A percentile compares a stretch with the other conserved stretches of the same genome.
phyloP scores from a whole-genome alignment of 139 green algal genomes.

The Pseudopediastrum boryanum region DNA sequence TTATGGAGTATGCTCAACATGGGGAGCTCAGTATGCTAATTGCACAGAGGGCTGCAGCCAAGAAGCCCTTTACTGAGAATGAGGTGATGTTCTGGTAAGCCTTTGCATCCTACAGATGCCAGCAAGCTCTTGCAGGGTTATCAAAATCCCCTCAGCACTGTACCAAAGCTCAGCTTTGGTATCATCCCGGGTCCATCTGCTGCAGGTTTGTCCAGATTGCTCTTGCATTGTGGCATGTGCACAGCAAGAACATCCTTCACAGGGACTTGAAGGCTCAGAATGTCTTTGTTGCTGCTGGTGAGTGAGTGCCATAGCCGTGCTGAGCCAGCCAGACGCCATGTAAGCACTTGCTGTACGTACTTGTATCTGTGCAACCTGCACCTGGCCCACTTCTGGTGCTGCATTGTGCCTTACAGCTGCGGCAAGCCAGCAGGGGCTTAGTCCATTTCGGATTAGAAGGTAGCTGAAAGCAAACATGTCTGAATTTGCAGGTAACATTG shows the following conservation, averaged over 20 bases:
- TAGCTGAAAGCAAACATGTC: neutral
- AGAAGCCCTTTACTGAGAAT: conserved; percentile 66
- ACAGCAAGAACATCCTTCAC: conserved; percentile 69
- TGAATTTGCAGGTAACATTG: conserved; percentile 50
- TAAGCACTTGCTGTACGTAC: neutral
- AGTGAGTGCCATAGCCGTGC: neutral
- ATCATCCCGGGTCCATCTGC: neutral
- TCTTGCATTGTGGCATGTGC: conserved; percentile 28
- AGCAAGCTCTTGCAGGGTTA: no score
- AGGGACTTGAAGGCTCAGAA: conserved; percentile 73
- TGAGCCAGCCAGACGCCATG: neutral
- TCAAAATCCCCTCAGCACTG: no score
- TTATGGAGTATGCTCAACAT: conserved; percentile 68
- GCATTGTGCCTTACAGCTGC: no score
- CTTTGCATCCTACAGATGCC: no score
- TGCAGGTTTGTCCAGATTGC: conserved; percentile 26
- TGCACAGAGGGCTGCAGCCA: conserved; percentile 43
- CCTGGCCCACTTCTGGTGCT: no score
- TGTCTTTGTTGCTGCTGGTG: conserved; percentile 62
- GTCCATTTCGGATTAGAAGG: neutral
- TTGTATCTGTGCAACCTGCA: neutral
- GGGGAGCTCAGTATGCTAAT: conserved; percentile 61
- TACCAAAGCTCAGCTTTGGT: conserved; percentile 18
- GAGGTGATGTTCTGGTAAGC: conserved; percentile 74
- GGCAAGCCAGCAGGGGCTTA: neutral